phyloP scores from a whole-genome alignment of 1,284 basidiomycete species.

The Kwoniella shivajii region DNA sequence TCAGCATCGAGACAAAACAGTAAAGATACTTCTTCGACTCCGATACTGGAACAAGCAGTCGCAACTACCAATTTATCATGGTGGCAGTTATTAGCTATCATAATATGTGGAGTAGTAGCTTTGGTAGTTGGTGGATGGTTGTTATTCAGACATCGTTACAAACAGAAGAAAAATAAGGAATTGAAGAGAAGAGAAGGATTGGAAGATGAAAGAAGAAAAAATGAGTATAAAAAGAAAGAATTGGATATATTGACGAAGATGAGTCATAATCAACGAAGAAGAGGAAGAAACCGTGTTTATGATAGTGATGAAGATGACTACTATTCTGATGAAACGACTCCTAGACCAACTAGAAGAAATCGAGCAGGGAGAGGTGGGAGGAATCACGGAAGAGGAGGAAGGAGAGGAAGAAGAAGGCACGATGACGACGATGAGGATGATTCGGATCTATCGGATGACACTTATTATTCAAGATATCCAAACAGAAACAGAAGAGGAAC shows the following conservation, averaged over 20 bases:
- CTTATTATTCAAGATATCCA: not conserved
- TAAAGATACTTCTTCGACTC: not conserved
- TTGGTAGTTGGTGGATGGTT: constrained; percentile 25
- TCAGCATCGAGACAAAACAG: not conserved
- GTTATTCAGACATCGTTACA: constrained; percentile 24
- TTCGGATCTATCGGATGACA: not conserved
- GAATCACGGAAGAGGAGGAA: constrained; percentile 16
- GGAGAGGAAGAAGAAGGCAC: constrained; percentile 36
- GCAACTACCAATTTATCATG: constrained; percentile 32
- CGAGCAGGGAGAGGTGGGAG: constrained; percentile 12
- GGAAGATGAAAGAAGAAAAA: constrained; percentile 23
- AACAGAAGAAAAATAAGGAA: constrained; percentile 6
- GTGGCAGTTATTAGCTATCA: constrained; percentile 43
- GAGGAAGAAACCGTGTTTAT: constrained; percentile 8
- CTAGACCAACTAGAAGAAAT: constrained; percentile 7
- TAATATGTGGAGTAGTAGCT: constrained; percentile 21
- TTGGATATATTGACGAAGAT: not conserved
- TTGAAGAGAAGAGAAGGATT: constrained; percentile 16
- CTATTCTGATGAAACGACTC: constrained; percentile 15
- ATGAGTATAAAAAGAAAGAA: constrained; percentile 17
- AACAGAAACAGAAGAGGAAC: constrained; percentile 2
- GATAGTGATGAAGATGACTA: constrained; percentile 25
- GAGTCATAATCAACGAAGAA: constrained; percentile 2
- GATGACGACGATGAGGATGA: constrained; percentile 49
- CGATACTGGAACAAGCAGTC: constrained; percentile 21